Conservation (phyloP, 345 rosid species). For the Aquilaria yunnanensis region DNA sequence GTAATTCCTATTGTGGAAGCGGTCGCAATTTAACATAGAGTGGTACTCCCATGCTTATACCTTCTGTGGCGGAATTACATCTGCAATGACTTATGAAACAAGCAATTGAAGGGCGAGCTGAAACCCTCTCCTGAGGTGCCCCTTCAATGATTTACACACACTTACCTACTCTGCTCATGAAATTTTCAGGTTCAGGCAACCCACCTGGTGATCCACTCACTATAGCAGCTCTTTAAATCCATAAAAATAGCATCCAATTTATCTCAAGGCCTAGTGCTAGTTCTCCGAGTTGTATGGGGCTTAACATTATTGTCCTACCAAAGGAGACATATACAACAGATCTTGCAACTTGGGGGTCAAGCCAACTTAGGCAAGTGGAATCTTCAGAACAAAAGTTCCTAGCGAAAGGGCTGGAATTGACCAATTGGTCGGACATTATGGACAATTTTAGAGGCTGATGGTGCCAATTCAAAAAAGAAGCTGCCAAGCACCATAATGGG, state of each 20-base stretch:
- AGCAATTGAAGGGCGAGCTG: slow-evolving; percentile 23
- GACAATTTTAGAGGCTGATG: slow-evolving; percentile 9
- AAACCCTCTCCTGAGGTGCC: slow-evolving; percentile 28
- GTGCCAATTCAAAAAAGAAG: slow-evolving; percentile 21
- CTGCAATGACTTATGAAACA: neutral
- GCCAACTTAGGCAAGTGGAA: slow-evolving; percentile 30
- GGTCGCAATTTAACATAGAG: slow-evolving; percentile 27
- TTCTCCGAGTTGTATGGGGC: slow-evolving; percentile 26
- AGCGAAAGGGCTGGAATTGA: slow-evolving; percentile 10
- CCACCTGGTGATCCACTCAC: neutral
- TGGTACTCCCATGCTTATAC: slow-evolving; percentile 9
- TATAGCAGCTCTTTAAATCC: slow-evolving; percentile 22
- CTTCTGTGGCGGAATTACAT: too few relatives aligned
- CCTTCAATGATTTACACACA: slow-evolving; percentile 15
- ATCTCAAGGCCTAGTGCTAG: slow-evolving; percentile 29
- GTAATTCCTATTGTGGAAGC: slow-evolving; percentile 23
- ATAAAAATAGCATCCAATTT: slow-evolving; percentile 20
- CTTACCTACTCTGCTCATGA: slow-evolving; percentile 11
- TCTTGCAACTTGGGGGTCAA: slow-evolving; percentile 24
- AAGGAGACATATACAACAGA: slow-evolving; percentile 48
- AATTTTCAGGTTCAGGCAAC: slow-evolving; percentile 14
- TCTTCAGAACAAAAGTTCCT: slow-evolving; percentile 33
- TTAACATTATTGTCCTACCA: slow-evolving; percentile 19
- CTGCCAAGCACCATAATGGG: slow-evolving; percentile 16
- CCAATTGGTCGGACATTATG: slow-evolving; percentile 24